Evolutionary conservation across 192 early-diverging fungal species (phyloP), one percentile per base, ranked within the genome.

Genomic region (Spizellomyces sp.): DNA sequence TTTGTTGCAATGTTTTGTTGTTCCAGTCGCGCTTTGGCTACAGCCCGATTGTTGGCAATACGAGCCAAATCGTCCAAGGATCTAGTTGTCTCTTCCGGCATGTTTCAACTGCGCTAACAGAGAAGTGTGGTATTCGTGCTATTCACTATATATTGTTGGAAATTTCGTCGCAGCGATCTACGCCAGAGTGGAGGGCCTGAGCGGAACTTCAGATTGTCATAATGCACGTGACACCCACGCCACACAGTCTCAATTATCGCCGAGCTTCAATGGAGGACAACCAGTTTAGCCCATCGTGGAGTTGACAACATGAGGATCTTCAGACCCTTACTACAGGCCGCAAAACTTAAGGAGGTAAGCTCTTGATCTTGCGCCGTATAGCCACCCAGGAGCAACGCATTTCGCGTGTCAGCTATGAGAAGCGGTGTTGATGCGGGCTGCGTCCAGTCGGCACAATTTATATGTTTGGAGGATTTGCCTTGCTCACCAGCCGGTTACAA

Each of bases 271-370:
- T 36, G 0, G 27, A 36, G 3, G 27, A 36, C 27, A 36, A 36
- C n/a, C 27, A 36, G 27, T 36, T 36, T 36, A 36, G 3, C 27
- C 27, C 27, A 36, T 36, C 27, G 27, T 36, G 27, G 27, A 36
- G 27, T 36, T 36, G 27, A 36, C 50, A 67, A 27, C 12, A 74
- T 74, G 71, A 55, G 71, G 12, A n/a, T 66, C 71, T 74, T 67
- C 58, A 45, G 71, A 45, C 71, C 71, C 42, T 52, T 74, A 19
- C 64, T 74, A 10, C 71, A 74, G 44, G 57, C 55, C 56, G 55
- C 56, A 12, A 72, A 72, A 55, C 48, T 72, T 8, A 72, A 72
- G 50, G 61, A 72, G 70, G 70, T 72, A 55, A 48, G 58, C 15
- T 43, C 8, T 22, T 70, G 27, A 36, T 36, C 27, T 36, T 36